These are phyloP conservation scores for Eragrostis tef DNA, from an alignment of 202 grass and related monocot species.

Conservation along the genomic window DNA sequence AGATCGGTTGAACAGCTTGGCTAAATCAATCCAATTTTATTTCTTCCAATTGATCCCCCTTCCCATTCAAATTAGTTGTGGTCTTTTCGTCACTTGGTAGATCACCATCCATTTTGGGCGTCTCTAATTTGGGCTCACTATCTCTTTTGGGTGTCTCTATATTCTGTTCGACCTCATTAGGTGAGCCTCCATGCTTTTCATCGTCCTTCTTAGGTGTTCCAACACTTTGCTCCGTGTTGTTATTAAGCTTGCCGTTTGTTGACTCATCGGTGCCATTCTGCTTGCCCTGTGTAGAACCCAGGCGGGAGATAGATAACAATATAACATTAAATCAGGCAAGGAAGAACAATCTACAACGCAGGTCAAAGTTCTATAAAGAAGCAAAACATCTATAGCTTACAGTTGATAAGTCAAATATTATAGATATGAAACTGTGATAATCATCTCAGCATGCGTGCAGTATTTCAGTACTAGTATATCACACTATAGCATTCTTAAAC, in stretches of 20 bases:
- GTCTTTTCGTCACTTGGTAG: not conserved
- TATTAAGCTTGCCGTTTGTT: constrained; percentile 49
- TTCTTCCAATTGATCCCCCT: constrained; percentile 49
- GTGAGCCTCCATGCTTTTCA: constrained; percentile 49
- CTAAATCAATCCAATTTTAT: constrained; percentile 52
- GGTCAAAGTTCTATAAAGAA: not conserved
- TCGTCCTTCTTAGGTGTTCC: constrained; percentile 45
- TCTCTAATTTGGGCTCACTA: constrained; percentile 40
- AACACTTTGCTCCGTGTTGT: constrained; percentile 54
- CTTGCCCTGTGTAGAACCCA: constrained; percentile 61
- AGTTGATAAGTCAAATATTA: constrained; percentile 6
- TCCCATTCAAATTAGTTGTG: constrained; percentile 30
- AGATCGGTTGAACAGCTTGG: not conserved
- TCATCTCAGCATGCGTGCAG: not conserved
- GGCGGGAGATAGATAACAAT: not conserved
- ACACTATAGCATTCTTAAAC: constrained; percentile 32
- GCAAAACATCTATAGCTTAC: not conserved
- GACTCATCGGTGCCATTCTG: constrained; percentile 54
- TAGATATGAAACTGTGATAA: constrained; percentile 6
- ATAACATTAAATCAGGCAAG: constrained; percentile 24
- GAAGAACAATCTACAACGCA: not conserved
- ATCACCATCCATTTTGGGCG: constrained; percentile 35
- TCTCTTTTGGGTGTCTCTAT: constrained; percentile 45
- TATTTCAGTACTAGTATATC: constrained; percentile 7
- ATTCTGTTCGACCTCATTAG: constrained; percentile 49